Conservation (phyloP, 306 rosid species). For the Dryas alaskensis region DNA sequence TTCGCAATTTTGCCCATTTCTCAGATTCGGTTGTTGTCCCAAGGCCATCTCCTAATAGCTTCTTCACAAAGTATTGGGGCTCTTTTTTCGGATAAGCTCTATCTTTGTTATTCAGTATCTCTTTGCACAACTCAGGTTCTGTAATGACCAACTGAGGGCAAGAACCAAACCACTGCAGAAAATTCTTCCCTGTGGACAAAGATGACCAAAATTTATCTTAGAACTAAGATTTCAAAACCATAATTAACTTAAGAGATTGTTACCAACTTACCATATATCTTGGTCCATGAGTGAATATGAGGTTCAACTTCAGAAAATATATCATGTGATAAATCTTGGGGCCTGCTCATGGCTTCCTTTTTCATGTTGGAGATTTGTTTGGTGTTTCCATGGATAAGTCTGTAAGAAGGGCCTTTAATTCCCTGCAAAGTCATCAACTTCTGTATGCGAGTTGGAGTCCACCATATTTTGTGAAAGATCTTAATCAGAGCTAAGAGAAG, state of each 20-base stretch:
- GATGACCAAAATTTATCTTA: neutral
- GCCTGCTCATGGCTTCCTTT: constrained; percentile 20
- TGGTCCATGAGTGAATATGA: constrained; percentile 20
- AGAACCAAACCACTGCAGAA: constrained; percentile 34
- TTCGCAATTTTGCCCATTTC: constrained; percentile 40
- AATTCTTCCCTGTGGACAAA: constrained; percentile 31
- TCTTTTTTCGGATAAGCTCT: constrained; percentile 14
- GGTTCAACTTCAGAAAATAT: constrained; percentile 30
- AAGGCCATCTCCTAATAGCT: constrained; percentile 42
- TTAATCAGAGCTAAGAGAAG: constrained; percentile 7
- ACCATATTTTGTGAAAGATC: constrained; percentile 29
- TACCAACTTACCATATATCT: constrained; percentile 16
- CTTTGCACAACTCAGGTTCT: constrained; percentile 35
- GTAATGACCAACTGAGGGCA: constrained; percentile 27
- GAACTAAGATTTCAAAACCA: neutral
- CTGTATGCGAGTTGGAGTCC: constrained; percentile 28
- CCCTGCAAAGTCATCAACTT: constrained; percentile 17
- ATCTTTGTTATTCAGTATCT: constrained; percentile 25
- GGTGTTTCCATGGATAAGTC: constrained; percentile 32
- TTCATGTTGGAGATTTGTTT: constrained; percentile 27
- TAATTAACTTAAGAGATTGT: neutral
- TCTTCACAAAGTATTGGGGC: neutral
- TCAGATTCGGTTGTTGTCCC: constrained; percentile 20
- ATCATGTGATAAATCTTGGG: constrained; percentile 26
- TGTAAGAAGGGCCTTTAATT: constrained; percentile 33